Conservation (phyloP, 306 rosid species). For the Fragaria iinumae region DNA sequence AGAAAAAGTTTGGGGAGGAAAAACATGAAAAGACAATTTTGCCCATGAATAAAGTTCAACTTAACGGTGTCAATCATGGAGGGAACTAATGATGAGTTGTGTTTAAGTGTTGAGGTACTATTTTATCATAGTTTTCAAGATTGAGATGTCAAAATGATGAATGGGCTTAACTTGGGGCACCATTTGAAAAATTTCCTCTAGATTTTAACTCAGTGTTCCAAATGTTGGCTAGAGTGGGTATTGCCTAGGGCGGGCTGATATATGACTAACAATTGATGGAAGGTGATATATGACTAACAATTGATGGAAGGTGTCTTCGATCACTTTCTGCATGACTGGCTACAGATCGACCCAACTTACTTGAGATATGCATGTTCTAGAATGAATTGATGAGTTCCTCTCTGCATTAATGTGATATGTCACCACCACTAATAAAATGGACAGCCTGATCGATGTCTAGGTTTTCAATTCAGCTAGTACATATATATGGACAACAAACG, state of each 20-base stretch:
- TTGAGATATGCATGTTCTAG: neutral
- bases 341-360: neutral
- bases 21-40: no score
- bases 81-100: no score
- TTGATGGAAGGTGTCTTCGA: neutral
- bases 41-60: no score
- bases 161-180: no score
- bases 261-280: neutral
- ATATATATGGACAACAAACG: no score
- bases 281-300: neutral
- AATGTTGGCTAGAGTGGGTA: neutral
- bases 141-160: no score
- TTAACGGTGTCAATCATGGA: no score
- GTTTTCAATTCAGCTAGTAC: neutral
- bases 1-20: no score
- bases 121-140: no score
- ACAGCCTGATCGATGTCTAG: neutral
- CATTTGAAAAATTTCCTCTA: no score
- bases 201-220: no score
- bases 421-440: neutral
- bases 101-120: no score
- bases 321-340: slow-evolving; percentile 15
- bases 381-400: neutral
- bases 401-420: neutral
- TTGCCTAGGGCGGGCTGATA: neutral